These are phyloP conservation scores for Chlorophyllum brunneum DNA, from an alignment of 768 basidiomycete species.

Conservation along the genomic window DNA sequence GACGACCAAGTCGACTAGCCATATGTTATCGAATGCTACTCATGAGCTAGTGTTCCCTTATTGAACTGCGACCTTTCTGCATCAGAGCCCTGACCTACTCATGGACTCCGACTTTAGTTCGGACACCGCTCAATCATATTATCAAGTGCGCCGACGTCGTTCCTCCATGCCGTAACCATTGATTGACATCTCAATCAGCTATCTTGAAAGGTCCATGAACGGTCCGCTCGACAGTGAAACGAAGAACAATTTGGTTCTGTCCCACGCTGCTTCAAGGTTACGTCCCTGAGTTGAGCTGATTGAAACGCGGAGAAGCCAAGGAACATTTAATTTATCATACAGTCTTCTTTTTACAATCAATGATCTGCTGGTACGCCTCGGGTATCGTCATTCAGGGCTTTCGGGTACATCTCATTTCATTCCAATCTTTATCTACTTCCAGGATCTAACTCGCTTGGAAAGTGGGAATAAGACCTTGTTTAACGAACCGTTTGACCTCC, in stretches of 20 bases:
- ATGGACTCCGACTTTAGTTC: conserved; percentile 37
- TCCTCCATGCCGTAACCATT: not conserved
- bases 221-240: conserved; percentile 71
- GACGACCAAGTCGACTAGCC: conserved; percentile 67
- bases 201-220: conserved; percentile 77
- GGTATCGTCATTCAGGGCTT: not conserved
- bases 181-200: conserved; percentile 34
- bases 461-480: conserved; percentile 71
- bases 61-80: not conserved
- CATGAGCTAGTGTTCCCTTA: conserved; percentile 65
- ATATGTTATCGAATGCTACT: conserved; percentile 75
- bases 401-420: not conserved
- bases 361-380: conserved; percentile 54
- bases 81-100: not conserved
- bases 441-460: conserved; percentile 77
- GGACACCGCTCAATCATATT: conserved; percentile 78
- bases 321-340: conserved; percentile 3
- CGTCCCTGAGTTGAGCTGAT: not conserved
- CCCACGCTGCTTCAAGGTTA: conserved; percentile 74
- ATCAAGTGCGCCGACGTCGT: conserved; percentile 54
- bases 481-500: conserved; percentile 73
- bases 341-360: conserved; percentile 80
- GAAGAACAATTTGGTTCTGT: conserved; percentile 65
- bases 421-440: not conserved
- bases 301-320: conserved; percentile 1